These are phyloP conservation scores for Aspergillus clavatus DNA, from an alignment of 2,329 filamentous ascomycete genomes.

Conservation along the genomic window DNA sequence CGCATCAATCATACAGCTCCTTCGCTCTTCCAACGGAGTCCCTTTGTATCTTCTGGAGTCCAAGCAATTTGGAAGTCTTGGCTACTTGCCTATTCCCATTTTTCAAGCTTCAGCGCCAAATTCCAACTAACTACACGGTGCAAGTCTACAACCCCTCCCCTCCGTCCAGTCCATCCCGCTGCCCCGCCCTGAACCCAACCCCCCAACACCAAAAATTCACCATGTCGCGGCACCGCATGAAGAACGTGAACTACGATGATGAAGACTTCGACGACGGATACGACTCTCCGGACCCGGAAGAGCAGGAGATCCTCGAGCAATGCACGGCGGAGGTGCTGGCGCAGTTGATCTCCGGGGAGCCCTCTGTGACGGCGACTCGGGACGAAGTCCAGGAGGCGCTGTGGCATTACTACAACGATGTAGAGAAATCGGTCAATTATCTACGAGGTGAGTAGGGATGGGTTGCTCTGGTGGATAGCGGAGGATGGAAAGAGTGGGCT, in stretches of 20 bases:
- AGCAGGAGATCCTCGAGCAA: conserved; percentile 55
- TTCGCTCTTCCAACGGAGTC: too few species aligned
- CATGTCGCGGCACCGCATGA: conserved; percentile 46
- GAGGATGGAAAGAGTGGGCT: conserved; percentile 2
- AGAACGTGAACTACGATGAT: conserved; percentile 41
- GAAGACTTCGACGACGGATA: conserved; percentile 40
- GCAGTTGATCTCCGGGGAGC: conserved; percentile 57
- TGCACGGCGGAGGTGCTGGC: conserved; percentile 64
- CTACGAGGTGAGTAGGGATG: conserved; percentile 55
- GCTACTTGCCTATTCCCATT: neutral
- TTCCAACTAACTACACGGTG: neutral
- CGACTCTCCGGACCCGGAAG: conserved; percentile 40
- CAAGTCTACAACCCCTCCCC: conserved; percentile 2
- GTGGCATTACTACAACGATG: conserved; percentile 95
- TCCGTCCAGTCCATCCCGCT: conserved; percentile 4
- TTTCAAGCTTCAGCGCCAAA: neutral
- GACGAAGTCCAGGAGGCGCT: conserved; percentile 80
- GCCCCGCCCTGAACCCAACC: neutral
- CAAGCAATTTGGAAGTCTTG: too few species aligned
- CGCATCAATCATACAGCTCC: too few species aligned
- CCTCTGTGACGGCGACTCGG: conserved; percentile 58
- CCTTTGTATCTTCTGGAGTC: too few species aligned
- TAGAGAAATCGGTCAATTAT: conserved; percentile 78
- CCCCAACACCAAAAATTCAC: conserved; percentile 1
- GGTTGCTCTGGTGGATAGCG: neutral